These are phyloP conservation scores for Clonostachys byssicola DNA, from an alignment of 2,329 filamentous ascomycete species.

Conservation along the genomic window DNA sequence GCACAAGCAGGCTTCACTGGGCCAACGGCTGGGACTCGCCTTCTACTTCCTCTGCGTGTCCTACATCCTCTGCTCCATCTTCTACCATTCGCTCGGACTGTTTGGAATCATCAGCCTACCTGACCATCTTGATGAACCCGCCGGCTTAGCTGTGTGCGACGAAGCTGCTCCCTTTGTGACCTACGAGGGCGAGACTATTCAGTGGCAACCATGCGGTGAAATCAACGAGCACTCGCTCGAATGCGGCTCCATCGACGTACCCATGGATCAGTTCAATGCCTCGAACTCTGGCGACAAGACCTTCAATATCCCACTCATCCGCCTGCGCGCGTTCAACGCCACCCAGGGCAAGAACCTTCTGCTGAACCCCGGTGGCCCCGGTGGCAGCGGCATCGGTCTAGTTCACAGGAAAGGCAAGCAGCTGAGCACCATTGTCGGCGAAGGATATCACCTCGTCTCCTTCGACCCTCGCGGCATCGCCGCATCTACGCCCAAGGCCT, in stretches of 20 bases:
- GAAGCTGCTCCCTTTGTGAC: too few species aligned
- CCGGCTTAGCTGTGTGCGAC: too few species aligned
- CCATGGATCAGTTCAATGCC: constrained; percentile 38
- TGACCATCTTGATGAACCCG: too few species aligned
- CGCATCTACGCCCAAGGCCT: constrained; percentile 18
- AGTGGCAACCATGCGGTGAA: constrained; percentile 32
- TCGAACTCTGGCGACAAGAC: constrained; percentile 23
- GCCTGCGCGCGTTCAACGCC: constrained; percentile 35
- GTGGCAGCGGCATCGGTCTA: constrained; percentile 32
- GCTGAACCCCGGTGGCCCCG: constrained; percentile 43
- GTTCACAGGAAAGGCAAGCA: constrained; percentile 25
- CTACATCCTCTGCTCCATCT: too few species aligned
- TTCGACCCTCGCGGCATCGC: constrained; percentile 44
- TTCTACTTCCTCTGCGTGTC: too few species aligned
- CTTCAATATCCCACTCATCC: constrained; percentile 37
- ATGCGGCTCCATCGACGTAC: constrained; percentile 36
- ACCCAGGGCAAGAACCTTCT: constrained; percentile 30
- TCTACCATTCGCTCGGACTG: too few species aligned
- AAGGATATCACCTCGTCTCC: constrained; percentile 37
- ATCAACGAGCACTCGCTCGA: constrained; percentile 29
- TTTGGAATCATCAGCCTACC: too few species aligned
- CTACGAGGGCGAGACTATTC: constrained; percentile 27
- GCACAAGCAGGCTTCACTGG: too few species aligned
- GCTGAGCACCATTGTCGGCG: constrained; percentile 28
- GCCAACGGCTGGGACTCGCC: too few species aligned